Percentiles rank a stretch among this genome's conserved stretches.
phyloP scores from a whole-genome alignment of 805 yeast genomes.

The Myxozyma nipponensis region DNA sequence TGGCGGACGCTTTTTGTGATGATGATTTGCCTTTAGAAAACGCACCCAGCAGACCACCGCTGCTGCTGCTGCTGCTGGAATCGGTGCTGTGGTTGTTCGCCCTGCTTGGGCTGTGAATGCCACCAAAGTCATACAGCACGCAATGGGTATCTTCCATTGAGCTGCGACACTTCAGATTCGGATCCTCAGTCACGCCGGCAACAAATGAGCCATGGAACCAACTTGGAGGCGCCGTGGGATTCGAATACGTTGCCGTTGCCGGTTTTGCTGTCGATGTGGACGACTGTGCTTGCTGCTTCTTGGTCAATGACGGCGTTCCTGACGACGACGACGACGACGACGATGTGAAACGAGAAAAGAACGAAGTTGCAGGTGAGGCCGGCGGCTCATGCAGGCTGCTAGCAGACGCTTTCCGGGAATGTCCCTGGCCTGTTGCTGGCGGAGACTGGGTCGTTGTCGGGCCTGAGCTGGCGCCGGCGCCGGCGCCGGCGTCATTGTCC shows the following conservation, averaged over 20 bases:
- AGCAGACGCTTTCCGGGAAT: too few species aligned
- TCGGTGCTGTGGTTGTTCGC: not conserved
- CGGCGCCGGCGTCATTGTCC: too few species aligned
- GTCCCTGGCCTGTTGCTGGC: too few species aligned
- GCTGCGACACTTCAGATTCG: conserved; percentile 71
- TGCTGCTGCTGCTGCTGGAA: not conserved
- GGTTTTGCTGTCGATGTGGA: not conserved
- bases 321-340: not conserved
- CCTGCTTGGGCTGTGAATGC: conserved; percentile 34
- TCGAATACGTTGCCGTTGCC: conserved; percentile 2
- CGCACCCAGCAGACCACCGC: not conserved
- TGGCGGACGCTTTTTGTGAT: not conserved
- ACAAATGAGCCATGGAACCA: conserved; percentile 50
- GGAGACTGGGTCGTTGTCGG: too few species aligned
- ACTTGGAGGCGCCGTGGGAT: conserved; percentile 34
- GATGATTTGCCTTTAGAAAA: not conserved
- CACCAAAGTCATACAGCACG: conserved; percentile 88
- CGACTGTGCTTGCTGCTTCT: not conserved
- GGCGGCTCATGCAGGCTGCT: not conserved
- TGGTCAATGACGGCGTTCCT: conserved; percentile 2
- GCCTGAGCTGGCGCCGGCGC: too few species aligned
- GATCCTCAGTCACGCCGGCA: conserved; percentile 91
- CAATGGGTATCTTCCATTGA: conserved; percentile 97
- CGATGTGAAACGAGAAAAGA: conserved; percentile 13
- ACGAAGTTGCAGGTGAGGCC: not conserved